Percentiles rank a stretch among this genome's conserved stretches.
These are phyloP conservation scores for Blastomyces emzantsi DNA, from an alignment of 2,329 filamentous ascomycete species.

Conservation along the genomic window DNA sequence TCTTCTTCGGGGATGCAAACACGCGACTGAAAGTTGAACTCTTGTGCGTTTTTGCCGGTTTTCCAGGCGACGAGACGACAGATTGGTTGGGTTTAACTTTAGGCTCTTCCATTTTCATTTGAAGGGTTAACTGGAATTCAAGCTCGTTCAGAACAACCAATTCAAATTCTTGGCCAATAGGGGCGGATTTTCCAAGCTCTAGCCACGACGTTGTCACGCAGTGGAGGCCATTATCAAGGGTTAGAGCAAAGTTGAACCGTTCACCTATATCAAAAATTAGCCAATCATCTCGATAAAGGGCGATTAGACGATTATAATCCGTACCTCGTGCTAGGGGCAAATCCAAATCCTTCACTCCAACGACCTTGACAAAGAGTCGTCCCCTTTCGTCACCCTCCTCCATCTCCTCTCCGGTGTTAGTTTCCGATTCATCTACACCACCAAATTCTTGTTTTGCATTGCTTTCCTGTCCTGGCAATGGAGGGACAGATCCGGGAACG, in stretches of 20 bases:
- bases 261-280: conserved; percentile 53
- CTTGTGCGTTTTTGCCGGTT: conserved; percentile 58
- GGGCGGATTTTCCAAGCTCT: conserved; percentile 81
- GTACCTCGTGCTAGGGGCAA: conserved; percentile 82
- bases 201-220: conserved; percentile 96
- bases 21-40: conserved; percentile 84
- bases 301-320: conserved; percentile 24
- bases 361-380: conserved; percentile 94
- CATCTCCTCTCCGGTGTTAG: conserved; percentile 45
- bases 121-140: conserved; percentile 96
- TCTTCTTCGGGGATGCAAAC: conserved; percentile 91
- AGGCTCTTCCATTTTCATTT: conserved; percentile 85
- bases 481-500: conserved; percentile 60
- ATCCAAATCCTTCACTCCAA: conserved; percentile 92
- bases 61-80: conserved; percentile 48
- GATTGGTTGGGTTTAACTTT: conserved; percentile 45
- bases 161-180: conserved; percentile 97
- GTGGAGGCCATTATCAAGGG: conserved; percentile 95
- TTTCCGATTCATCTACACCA: conserved; percentile 52
- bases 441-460: conserved; percentile 55
- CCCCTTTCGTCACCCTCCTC: conserved; percentile 82
- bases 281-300: background rate
- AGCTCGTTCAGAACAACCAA: conserved; percentile 93
- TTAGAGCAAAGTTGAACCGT: conserved; percentile 88
- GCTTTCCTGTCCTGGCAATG: conserved; percentile 79